Conservation (phyloP, 495 filamentous ascomycete genomes). For the Bombardia bombarda region DNA sequence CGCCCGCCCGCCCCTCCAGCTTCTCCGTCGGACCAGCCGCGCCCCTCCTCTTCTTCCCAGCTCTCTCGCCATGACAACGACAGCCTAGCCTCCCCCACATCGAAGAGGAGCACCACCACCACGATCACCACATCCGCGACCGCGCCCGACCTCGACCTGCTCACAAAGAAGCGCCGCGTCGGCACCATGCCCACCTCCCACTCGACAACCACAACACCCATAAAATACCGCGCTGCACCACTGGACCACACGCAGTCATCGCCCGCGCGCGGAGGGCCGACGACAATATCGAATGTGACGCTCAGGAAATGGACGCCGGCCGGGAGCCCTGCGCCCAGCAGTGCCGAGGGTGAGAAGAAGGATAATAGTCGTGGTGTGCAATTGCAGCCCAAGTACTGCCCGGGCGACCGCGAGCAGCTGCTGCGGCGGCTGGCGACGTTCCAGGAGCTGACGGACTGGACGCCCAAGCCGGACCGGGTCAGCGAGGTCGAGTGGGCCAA, state of each 20-base stretch:
- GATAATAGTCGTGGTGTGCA: not conserved
- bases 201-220: constrained; percentile 13
- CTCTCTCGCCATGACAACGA: too few species aligned
- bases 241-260: constrained; percentile 7
- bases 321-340: constrained; percentile 1
- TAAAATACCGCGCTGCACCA: constrained; percentile 12
- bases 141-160: too few species aligned
- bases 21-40: constrained; percentile 7
- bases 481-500: constrained; percentile 95
- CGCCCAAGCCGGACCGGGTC: constrained; percentile 67
- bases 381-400: constrained; percentile 49
- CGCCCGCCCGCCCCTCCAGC: constrained; percentile 12
- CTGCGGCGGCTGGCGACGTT: constrained; percentile 79
- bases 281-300: constrained; percentile 32
- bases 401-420: constrained; percentile 77
- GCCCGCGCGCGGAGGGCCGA: constrained; percentile 6
- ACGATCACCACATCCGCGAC: not conserved
- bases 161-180: too few species aligned
- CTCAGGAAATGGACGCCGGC: constrained; percentile 33
- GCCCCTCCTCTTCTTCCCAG: constrained; percentile 10
- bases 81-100: not conserved
- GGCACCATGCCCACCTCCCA: constrained; percentile 7
- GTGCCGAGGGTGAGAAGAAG: not conserved
- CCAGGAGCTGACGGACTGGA: constrained; percentile 83
- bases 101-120: not conserved